phyloP scores from a whole-genome alignment of 169 alveolate species.

The Cryptosporidium ubiquitum region DNA sequence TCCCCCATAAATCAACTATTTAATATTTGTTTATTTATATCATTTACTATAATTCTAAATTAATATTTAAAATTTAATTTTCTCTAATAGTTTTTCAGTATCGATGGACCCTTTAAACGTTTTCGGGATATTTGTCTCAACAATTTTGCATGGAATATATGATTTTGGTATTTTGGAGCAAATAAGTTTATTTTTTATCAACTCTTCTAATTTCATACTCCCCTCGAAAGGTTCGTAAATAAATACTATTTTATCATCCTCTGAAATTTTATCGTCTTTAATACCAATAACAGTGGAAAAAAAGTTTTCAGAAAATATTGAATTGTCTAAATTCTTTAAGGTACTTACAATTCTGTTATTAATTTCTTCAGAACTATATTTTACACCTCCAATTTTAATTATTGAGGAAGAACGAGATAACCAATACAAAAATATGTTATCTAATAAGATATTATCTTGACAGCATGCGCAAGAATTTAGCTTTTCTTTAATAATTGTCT shows the following conservation, averaged over 20 bases:
- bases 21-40: background rate
- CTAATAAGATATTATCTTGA: background rate
- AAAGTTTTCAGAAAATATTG: background rate
- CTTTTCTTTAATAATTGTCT: background rate
- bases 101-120: constrained; percentile 47
- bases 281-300: constrained; percentile 7
- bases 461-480: constrained; percentile 42
- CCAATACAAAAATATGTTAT: constrained; percentile 74
- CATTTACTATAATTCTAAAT: background rate
- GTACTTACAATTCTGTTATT: constrained; percentile 41
- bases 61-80: background rate
- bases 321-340: background rate
- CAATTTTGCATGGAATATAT: constrained; percentile 31
- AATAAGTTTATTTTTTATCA: background rate
- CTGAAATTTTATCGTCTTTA: constrained; percentile 42
- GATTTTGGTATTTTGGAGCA: constrained; percentile 9
- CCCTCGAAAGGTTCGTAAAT: constrained; percentile 39
- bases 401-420: constrained; percentile 69
- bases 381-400: constrained; percentile 79
- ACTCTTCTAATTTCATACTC: background rate
- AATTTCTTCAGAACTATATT: constrained; percentile 76
- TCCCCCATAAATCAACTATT: background rate
- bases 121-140: constrained; percentile 13
- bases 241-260: constrained; percentile 50
- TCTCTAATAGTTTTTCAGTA: background rate